Evolutionary conservation across 345 rosid genomes (phyloP).

Genomic region (Eucalyptus pauciflora): DNA sequence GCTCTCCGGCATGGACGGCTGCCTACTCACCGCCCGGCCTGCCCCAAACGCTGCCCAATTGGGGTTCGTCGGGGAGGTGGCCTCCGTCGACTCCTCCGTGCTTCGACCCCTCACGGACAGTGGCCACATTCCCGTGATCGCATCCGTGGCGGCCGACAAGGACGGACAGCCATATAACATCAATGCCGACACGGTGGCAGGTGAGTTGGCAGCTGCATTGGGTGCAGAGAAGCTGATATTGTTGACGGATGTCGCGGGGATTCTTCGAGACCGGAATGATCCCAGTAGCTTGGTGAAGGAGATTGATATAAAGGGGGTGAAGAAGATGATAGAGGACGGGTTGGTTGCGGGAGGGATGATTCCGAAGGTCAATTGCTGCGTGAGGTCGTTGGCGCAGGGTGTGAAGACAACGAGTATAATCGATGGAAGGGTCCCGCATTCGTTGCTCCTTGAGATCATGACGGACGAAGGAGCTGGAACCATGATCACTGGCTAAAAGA

Average conservation of each 20-base stretch:
- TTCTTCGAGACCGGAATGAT: constrained; percentile 47
- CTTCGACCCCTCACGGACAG: constrained; percentile 40
- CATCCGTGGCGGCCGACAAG: constrained; percentile 81
- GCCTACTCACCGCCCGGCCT: constrained; percentile 73
- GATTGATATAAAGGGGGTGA: constrained; percentile 75
- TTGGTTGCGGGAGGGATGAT: constrained; percentile 91
- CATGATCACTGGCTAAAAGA: constrained; percentile 64
- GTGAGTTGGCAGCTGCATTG: constrained; percentile 86
- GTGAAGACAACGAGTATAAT: constrained; percentile 87
- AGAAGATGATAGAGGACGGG: constrained; percentile 65
- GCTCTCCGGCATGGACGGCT: constrained; percentile 82
- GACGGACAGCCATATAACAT: constrained; percentile 74
- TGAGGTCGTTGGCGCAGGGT: constrained; percentile 78
- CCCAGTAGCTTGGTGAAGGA: constrained; percentile 72
- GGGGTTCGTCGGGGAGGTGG: constrained; percentile 88
- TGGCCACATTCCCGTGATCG: constrained; percentile 81
- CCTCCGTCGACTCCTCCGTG: constrained; percentile 48
- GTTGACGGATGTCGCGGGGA: constrained; percentile 84
- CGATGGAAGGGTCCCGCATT: constrained; percentile 79
- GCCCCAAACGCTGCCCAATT: constrained; percentile 52
- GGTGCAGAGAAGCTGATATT: constrained; percentile 89
- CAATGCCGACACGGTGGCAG: constrained; percentile 92
- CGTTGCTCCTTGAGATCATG: constrained; percentile 82
- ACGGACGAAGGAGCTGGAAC: constrained; percentile 94
- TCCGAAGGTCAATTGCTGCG: constrained; percentile 85